Evolutionary conservation across 805 yeast genomes (phyloP), one percentile per base, ranked within the genome.

Genomic region (Yarrowia deformans): DNA sequence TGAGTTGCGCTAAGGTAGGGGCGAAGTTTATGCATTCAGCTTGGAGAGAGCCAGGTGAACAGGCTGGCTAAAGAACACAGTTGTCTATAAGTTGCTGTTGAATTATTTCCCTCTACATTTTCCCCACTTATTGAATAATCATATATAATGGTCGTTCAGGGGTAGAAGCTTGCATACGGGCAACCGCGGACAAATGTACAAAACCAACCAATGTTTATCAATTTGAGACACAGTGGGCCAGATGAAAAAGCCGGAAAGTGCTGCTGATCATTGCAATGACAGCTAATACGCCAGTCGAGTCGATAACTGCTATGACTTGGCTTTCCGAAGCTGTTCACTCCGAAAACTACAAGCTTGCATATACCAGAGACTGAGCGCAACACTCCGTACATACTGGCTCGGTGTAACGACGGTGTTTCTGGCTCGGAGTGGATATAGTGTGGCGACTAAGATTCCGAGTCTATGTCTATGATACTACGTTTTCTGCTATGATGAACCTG

Each of bases 341-440:
- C 29, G n/a, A 23, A 23, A 23, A 23, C 29, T 23, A 23, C 29
- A 23, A 23, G 29, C 29, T 23, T 23, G 29, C 4, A 23, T 23
- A 4, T 23, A 23, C 29, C 29, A 23, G 29, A 23, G 2, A 23
- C 29, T 23, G 29, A 23, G 29, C 29, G 29, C 4, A 23, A 23
- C 4, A 23, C 29, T 23, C 29, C 4, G 29, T 23, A 23, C 29
- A 23, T 23, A 23, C 29, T 23, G 29, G 29, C 29, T 4, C 29
- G 29, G 29, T 2, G 29, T 2, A 23, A 2, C 29, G 29, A 4
- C 29, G 4, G 29, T 23, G 29, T 23, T 23, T 19, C 42, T 16
- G 56, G 56, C 55, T n/a, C 55, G 39, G 39, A 49, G 55, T 49
- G 55, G 55, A 39, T 39, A 35, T 52, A 52, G 56, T 35, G 42